Conservation (phyloP, 352 stramenopile genomes). For the Globisporangium yorkense region DNA sequence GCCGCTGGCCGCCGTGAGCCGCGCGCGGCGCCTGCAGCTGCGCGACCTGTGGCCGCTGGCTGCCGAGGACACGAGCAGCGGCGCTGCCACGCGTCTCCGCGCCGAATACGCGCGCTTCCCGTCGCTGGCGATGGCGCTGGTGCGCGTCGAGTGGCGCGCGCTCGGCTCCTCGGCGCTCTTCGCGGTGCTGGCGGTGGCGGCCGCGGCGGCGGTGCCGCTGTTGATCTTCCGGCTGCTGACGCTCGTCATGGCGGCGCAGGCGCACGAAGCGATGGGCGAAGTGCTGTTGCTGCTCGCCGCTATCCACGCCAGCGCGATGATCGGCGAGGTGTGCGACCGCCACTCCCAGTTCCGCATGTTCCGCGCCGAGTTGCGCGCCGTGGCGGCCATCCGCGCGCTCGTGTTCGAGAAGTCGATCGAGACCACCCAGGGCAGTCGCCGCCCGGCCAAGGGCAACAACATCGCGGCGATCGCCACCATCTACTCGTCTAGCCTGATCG, state of each 20-base stretch:
- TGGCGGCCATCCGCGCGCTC: slow-evolving; percentile 28
- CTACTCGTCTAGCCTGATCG: slow-evolving; percentile 31
- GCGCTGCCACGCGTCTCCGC: slow-evolving; percentile 23
- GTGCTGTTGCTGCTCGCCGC: slow-evolving; percentile 25
- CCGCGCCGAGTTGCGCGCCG: slow-evolving; percentile 22
- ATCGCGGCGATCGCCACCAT: slow-evolving; percentile 34
- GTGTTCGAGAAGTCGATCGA: slow-evolving; percentile 35
- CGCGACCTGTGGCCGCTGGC: slow-evolving; percentile 29
- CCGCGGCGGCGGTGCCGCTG: slow-evolving; percentile 17
- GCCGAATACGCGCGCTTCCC: slow-evolving; percentile 18
- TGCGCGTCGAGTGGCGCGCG: slow-evolving; percentile 23
- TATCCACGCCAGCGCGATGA: slow-evolving; percentile 22
- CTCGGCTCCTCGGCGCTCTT: slow-evolving; percentile 15
- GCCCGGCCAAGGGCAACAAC: slow-evolving; percentile 22
- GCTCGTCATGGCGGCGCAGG: slow-evolving; percentile 16
- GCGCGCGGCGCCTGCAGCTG: slow-evolving; percentile 11
- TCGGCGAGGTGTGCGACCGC: slow-evolving; percentile 23
- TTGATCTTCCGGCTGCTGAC: slow-evolving; percentile 28
- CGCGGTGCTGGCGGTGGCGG: slow-evolving; percentile 17
- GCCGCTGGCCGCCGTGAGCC: slow-evolving; percentile 25
- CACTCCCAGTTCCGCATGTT: slow-evolving; percentile 30
- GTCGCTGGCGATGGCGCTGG: slow-evolving; percentile 15
- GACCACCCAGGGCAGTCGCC: slow-evolving; percentile 15
- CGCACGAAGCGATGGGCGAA: slow-evolving; percentile 6
- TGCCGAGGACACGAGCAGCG: slow-evolving; percentile 18